Conservation (phyloP, 2,329 filamentous ascomycete genomes). For the Cladosporium phlei region DNA sequence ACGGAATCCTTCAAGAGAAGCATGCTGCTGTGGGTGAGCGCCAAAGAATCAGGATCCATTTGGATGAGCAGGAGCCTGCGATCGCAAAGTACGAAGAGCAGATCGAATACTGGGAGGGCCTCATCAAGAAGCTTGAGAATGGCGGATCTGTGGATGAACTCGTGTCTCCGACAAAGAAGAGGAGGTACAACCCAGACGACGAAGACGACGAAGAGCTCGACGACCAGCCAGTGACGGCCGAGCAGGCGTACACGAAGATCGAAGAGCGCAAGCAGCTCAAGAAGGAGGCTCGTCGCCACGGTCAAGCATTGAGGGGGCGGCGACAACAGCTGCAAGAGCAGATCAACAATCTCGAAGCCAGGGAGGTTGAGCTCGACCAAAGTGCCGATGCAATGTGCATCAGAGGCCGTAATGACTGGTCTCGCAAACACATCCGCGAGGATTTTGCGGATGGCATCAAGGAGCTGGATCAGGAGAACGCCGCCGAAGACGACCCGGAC, state of each 20-base stretch:
- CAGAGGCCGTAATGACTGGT: constrained; percentile 52
- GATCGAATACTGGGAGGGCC: constrained; percentile 43
- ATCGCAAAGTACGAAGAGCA: constrained; percentile 38
- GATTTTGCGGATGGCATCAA: constrained; percentile 58
- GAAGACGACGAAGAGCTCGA: constrained; percentile 25
- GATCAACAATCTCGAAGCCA: constrained; percentile 28
- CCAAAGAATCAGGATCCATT: constrained; percentile 31
- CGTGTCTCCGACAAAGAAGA: constrained; percentile 36
- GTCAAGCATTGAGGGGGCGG: constrained; percentile 25
- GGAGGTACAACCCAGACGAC: constrained; percentile 36
- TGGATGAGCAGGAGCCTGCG: constrained; percentile 30
- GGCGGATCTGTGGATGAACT: constrained; percentile 43
- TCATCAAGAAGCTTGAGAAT: constrained; percentile 35
- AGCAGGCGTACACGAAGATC: constrained; percentile 41
- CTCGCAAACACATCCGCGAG: constrained; percentile 49
- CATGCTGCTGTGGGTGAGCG: constrained; percentile 23
- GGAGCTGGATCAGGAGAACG: constrained; percentile 55
- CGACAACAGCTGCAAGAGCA: constrained; percentile 30
- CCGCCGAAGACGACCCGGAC: constrained; percentile 50
- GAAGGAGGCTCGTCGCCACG: constrained; percentile 31
- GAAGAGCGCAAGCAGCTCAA: constrained; percentile 40
- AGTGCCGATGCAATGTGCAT: constrained; percentile 46
- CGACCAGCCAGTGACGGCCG: constrained; percentile 36
- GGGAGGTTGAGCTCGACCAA: constrained; percentile 31
- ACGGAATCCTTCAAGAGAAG: constrained; percentile 22